Percentiles rank a stretch among this genome's conserved stretches.
These are phyloP conservation scores for Pueraria montana DNA, from an alignment of 306 rosid genomes.

Conservation along the genomic window DNA sequence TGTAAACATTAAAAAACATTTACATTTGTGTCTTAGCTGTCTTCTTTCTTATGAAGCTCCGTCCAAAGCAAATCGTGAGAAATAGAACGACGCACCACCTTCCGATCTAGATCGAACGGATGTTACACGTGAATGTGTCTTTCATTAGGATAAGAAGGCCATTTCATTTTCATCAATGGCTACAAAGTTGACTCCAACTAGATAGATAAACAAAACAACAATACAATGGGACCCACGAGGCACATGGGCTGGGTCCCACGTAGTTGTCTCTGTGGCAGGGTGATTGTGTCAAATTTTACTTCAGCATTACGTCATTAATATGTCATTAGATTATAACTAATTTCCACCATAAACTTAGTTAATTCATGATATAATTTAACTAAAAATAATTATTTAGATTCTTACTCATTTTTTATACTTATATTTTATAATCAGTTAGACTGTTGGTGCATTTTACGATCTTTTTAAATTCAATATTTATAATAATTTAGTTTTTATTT, in stretches of 20 bases:
- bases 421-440: not conserved
- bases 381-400: not conserved
- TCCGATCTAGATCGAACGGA: not conserved
- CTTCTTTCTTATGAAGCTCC: not conserved
- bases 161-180: slow-evolving; percentile 39
- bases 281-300: not conserved
- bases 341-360: not conserved
- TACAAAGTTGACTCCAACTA: slow-evolving; percentile 44
- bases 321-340: slow-evolving; percentile 35
- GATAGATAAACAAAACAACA: not conserved
- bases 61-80: not conserved
- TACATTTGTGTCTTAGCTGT: not conserved
- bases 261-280: not conserved
- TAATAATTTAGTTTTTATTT: not conserved
- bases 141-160: not conserved
- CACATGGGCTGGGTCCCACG: slow-evolving; percentile 30
- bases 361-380: not conserved
- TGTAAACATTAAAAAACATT: not conserved
- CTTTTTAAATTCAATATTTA: not conserved
- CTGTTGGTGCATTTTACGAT: not conserved
- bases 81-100: not conserved
- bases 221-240: slow-evolving; percentile 36
- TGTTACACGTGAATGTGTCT: not conserved
- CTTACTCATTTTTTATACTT: not conserved
- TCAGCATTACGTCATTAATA: slow-evolving; percentile 53